Evolutionary conservation across 164 flowering plant species (phyloP).

Genomic region (Echeveria elegans): DNA sequence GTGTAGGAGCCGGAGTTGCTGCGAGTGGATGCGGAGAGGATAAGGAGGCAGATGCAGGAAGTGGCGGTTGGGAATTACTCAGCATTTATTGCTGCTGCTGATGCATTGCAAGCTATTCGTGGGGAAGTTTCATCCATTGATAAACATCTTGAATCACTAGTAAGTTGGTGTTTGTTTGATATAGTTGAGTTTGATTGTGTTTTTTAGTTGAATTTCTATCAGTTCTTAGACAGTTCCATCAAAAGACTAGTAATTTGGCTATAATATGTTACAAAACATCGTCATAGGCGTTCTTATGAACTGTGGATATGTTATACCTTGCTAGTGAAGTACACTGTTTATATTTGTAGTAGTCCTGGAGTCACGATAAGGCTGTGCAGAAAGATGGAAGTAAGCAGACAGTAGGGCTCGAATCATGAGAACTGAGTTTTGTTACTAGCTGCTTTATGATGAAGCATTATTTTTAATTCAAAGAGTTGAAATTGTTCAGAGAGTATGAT

Average conservation of each 20-base stretch:
- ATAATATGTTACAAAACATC: not conserved
- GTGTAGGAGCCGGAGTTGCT: constrained; percentile 91
- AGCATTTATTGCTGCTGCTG: constrained; percentile 89
- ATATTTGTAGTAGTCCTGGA: not conserved
- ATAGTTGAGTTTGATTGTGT: not conserved
- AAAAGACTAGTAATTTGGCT: not conserved
- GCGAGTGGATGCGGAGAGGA: constrained; percentile 91
- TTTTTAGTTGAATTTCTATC: constrained; percentile 3
- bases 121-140: constrained; percentile 74
- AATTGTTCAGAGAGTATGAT: too few relatives aligned
- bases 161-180: constrained; percentile 17
- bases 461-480: not conserved
- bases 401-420: too few relatives aligned
- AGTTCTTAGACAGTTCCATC: too few relatives aligned
- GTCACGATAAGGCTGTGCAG: not conserved
- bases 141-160: constrained; percentile 80
- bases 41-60: constrained; percentile 93
- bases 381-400: not conserved
- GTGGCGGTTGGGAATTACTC: constrained; percentile 93
- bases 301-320: not conserved
- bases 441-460: not conserved
- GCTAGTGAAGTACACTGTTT: not conserved
- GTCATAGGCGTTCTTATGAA: not conserved
- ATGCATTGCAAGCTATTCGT: constrained; percentile 66
- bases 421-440: not conserved